Base-by-base conservation (phyloP, 768 basidiomycete genomes). In the Sporobolomyces roseus region DNA sequence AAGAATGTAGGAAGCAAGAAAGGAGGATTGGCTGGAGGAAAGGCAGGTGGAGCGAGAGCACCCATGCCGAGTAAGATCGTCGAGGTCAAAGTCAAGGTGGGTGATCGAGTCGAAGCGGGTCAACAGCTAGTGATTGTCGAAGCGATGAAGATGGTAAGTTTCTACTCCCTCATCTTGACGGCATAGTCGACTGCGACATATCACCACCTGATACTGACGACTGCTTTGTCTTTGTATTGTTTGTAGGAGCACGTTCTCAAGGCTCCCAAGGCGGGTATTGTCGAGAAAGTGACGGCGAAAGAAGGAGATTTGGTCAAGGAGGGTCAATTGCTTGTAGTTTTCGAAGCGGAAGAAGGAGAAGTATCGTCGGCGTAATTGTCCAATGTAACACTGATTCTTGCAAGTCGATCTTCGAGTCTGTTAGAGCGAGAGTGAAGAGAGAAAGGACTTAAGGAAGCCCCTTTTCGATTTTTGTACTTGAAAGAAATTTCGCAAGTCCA, bases 221-320 rank as follows among this genome's bases (percentile, higher is more conserved):
- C 38, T 41, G 38, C 38, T 41, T 17, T 41, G 9, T 4, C 2
- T 12, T 12, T 55, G 4, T 8, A 41, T n/a, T n/a, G n/a, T n/a
- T n/a, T n/a, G 2, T 52, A 71, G 71, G 92, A 94, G 80, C 93
- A 89, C 45, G 88, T 91, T 48, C 78, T 96, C 71, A 82, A 91
- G 61, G 86, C 90, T 19, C 83, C 86, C 66, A 81, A 80, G 12
- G 80, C 83, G 43, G 93, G 91, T 6, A 80, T 86, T 8, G 87
- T 94, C 12, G 85, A 82, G 74, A 81, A 83, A 51, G 84, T 94
- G 19, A 85, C 84, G 19, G 93, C 90, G 76, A 83, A 81, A 78
- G 88, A 88, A 75, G 93, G 93, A 4, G 89, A 93, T 78, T 91
- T 93, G 86, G 91, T 94, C 0, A 88, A 90, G 72, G 91, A 94